Conservation (phyloP, 768 basidiomycete genomes). For the Porphyrellus cyaneotinctus region DNA sequence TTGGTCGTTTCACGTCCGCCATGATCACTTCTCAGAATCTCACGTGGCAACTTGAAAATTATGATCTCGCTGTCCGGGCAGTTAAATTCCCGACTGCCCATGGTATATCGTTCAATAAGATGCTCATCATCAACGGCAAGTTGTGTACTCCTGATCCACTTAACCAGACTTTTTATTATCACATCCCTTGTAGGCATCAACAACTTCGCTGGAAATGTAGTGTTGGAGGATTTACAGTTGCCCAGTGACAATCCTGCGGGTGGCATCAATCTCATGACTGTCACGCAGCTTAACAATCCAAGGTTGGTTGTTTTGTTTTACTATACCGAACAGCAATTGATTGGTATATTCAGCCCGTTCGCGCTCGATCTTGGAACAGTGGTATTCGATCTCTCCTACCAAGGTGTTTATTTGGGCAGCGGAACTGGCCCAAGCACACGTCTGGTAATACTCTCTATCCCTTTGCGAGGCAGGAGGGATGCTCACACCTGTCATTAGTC, state of each 20-base stretch:
- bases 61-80: constrained; percentile 59
- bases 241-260: constrained; percentile 64
- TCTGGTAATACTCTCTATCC: constrained; percentile 37
- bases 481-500: constrained; percentile 30
- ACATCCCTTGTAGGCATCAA: constrained; percentile 44
- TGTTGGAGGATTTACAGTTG: constrained; percentile 54
- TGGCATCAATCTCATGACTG: constrained; percentile 62
- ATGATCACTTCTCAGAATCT: constrained; percentile 68
- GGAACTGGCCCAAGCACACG: constrained; percentile 50
- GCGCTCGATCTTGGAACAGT: constrained; percentile 65
- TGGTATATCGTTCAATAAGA: constrained; percentile 62
- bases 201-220: constrained; percentile 55
- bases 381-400: constrained; percentile 56
- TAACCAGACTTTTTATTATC: not conserved
- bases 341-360: constrained; percentile 47
- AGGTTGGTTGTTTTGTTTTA: constrained; percentile 36
- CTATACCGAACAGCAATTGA: not conserved
- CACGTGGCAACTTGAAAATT: constrained; percentile 59
- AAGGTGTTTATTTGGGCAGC: constrained; percentile 51
- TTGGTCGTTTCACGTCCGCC: constrained; percentile 54
- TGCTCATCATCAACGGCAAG: constrained; percentile 51
- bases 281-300: constrained; percentile 52
- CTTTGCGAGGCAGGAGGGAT: not conserved
- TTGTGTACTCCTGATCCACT: not conserved
- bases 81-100: constrained; percentile 64